Evolutionary conservation across 352 stramenopile species (phyloP), one percentile per base, ranked within the genome.

Genomic region (Pythium phragmitis): DNA sequence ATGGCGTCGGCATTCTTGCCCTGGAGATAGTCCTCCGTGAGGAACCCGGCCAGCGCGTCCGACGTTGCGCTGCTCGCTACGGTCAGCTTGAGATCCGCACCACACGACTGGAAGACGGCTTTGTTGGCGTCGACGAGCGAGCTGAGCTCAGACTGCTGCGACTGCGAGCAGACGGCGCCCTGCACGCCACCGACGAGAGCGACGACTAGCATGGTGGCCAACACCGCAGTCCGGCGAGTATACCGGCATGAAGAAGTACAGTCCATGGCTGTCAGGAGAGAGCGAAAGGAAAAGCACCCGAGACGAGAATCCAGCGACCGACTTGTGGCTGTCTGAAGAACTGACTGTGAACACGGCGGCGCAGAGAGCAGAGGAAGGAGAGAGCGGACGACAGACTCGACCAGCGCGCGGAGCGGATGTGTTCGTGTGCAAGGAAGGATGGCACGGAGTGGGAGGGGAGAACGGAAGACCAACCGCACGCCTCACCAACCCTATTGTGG

Each of bases 21-120:
- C 26, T 66, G 48, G 14, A 73, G 60, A 41, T 69, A 66, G 50
- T 65, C 56, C 5, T 73, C 66, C 19, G 16, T 47, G 66, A 73
- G 55, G 30, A 73, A 69, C 23, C 53, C 43, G 8, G 56, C 59
- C 14, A 59, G 48, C 37, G 48, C 43, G 28, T 63, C 65, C 1
- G 34, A 39, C 8, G 52, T 37, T 16, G 64, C 21, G 9, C 42
- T 41, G 3, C 21, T 33, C 4, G 63, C 3, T 2, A 42, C 37
- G 1, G 63, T 39, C 21, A 72, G 47, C 39, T 67, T 72, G 53
- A 72, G 65, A 30, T 72, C 58, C 0, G 30, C 16, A 3, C 41
- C n/a, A 23, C 65, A 72, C 9, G 58, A 21, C 57, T 64, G 53
- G 53, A 72, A 65, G 14, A 65, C 33, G 19, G 65, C 12, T 36